Base-by-base conservation (phyloP, 1,284 basidiomycete species). In the Sphagnurus paluster region DNA sequence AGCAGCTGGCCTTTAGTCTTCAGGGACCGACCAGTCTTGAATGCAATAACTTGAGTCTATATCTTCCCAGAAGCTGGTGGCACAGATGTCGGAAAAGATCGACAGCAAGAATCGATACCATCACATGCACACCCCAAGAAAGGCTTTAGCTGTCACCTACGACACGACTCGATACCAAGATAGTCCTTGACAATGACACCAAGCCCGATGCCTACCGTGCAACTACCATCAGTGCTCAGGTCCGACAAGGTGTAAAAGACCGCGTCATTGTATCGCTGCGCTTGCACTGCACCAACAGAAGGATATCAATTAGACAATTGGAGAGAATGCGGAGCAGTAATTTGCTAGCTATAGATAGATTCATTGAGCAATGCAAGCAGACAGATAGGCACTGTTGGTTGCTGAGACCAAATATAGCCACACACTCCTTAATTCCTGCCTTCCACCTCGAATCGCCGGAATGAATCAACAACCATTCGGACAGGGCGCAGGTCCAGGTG, bases 401-500 rank as follows among this genome's bases (percentile, higher is more conserved):
- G 29, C 16, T 11, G 14, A 34, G 39, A 28, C 52, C 56, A 60
- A 56, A 56, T 30, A 61, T 37, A 26, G 23, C 32, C 47, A 60
- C 42, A 59, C 50, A 55, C 48, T 52, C 52, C 46, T 45, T 33
- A 25, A 23, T 44, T 48, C 28, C 19, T 29, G 9, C 6, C 23
- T 26, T 40, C 34, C 40, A 39, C 29, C 24, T 30, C 20, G 39
- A 30, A 32, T 48, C 53, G 57, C 58, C 62, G 13, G 14, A 10
- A 78, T 79, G 75, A 77, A 68, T 64, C 70, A 75, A 55, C 74
- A 74, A 56, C 71, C 62, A 49, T 54, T 57, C 14, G 56, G 57
- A 19, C 51, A 52, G 41, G 58, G 54, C 47, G 36, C 55, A 25
- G 58, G 54, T 48, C 39, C 52, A 23, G 54, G 54, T 20, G 48